A percentile compares a stretch with the other conserved stretches of the same genome.
phyloP scores from a whole-genome alignment of 306 rosid species.

The Delonix regia region DNA sequence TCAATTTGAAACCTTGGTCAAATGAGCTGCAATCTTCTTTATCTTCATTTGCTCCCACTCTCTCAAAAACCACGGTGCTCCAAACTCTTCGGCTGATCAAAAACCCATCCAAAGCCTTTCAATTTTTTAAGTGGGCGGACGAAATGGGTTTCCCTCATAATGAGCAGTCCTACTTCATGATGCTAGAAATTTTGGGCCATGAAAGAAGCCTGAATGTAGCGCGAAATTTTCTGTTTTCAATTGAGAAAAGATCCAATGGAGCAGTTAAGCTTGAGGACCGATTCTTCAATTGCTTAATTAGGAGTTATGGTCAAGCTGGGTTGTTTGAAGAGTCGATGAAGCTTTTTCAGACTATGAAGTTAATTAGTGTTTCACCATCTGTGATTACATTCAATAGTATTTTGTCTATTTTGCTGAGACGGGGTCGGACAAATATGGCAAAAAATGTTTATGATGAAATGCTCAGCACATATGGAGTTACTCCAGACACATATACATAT shows the following conservation, averaged over 20 bases:
- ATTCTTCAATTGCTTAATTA: slow-evolving; percentile 76
- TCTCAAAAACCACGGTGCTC: slow-evolving; percentile 65
- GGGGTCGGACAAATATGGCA: slow-evolving; percentile 78
- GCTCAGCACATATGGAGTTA: slow-evolving; percentile 73
- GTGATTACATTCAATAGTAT: slow-evolving; percentile 63
- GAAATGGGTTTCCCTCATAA: slow-evolving; percentile 63
- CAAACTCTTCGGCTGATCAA: slow-evolving; percentile 61
- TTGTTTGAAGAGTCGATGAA: slow-evolving; percentile 75
- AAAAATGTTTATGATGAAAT: slow-evolving; percentile 69
- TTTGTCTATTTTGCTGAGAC: slow-evolving; percentile 62
- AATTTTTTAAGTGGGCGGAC: slow-evolving; percentile 67
- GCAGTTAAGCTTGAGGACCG: slow-evolving; percentile 65
- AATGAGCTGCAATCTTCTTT: slow-evolving; percentile 47
- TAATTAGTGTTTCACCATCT: slow-evolving; percentile 65
- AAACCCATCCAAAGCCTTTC: slow-evolving; percentile 56
- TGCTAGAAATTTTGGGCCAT: slow-evolving; percentile 66
- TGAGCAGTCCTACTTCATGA: slow-evolving; percentile 57
- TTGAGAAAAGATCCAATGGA: slow-evolving; percentile 64
- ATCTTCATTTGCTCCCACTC: slow-evolving; percentile 48
- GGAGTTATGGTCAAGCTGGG: slow-evolving; percentile 73
- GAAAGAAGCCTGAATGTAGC: slow-evolving; percentile 67
- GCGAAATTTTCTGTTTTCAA: slow-evolving; percentile 72
- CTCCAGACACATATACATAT: slow-evolving; percentile 61
- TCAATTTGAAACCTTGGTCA: slow-evolving; percentile 64
- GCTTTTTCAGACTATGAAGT: slow-evolving; percentile 67